phyloP scores from a whole-genome alignment of 768 basidiomycete species.

The Auricularia auricula-judae region DNA sequence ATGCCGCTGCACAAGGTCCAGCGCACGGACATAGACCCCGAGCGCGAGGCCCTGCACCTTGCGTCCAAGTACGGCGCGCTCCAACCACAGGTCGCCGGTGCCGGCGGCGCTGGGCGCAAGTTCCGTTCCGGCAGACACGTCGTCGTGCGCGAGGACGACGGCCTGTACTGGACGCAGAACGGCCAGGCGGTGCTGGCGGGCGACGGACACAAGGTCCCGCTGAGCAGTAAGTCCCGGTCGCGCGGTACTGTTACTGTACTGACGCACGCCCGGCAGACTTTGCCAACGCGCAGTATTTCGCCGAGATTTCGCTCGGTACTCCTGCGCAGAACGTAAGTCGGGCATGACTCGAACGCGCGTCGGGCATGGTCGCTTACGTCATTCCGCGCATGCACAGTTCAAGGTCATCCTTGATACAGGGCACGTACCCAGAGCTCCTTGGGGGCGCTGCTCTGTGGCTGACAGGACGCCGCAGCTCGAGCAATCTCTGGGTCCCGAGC shows the following conservation, averaged over 20 bases:
- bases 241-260: slow-evolving; percentile 1
- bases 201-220: slow-evolving; percentile 78
- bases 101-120: slow-evolving; percentile 61
- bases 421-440: slow-evolving; percentile 23
- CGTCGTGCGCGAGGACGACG: slow-evolving; percentile 35
- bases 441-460: neutral
- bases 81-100: slow-evolving; percentile 50
- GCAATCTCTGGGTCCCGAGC: slow-evolving; percentile 93
- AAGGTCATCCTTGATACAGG: slow-evolving; percentile 94
- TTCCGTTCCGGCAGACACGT: slow-evolving; percentile 31
- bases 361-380: slow-evolving; percentile 6
- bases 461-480: slow-evolving; percentile 38
- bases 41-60: slow-evolving; percentile 72
- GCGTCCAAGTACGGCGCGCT: slow-evolving; percentile 84
- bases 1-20: slow-evolving; percentile 85
- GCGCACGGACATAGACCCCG: slow-evolving; percentile 41
- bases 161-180: slow-evolving; percentile 68
- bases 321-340: slow-evolving; percentile 67
- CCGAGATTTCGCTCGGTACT: slow-evolving; percentile 72
- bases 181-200: slow-evolving; percentile 41
- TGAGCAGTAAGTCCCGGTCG: slow-evolving; percentile 59
- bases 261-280: slow-evolving; percentile 49
- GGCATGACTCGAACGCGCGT: neutral
- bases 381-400: slow-evolving; percentile 36
- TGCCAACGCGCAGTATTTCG: slow-evolving; percentile 96